These are phyloP conservation scores for Mucor saturninus DNA, from an alignment of 371 early-diverging fungal genomes.

Conservation along the genomic window DNA sequence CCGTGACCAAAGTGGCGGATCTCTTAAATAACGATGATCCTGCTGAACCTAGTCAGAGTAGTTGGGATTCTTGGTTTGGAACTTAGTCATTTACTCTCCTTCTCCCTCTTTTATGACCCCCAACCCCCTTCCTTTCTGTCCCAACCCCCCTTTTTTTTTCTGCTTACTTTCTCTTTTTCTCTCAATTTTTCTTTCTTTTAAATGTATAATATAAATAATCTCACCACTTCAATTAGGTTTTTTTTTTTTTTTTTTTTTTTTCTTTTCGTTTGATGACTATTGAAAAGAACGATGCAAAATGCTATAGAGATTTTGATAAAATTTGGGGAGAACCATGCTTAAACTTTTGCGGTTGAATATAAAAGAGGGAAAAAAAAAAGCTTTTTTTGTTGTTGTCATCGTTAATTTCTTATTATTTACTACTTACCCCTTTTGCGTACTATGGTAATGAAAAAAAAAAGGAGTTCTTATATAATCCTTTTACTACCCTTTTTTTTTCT, in stretches of 20 bases:
- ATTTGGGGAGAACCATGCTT: not conserved
- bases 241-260: constrained; percentile 3
- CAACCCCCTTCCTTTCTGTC: not conserved
- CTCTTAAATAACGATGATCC: constrained; percentile 56
- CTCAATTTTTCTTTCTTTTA: constrained; percentile 1
- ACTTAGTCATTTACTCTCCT: constrained; percentile 4
- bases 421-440: constrained; percentile 6
- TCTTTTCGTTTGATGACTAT: not conserved
- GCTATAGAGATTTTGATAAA: not conserved
- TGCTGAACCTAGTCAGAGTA: constrained; percentile 44
- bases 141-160: not conserved
- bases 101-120: not conserved
- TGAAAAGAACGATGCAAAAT: not conserved
- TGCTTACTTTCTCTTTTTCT: not conserved
- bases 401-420: constrained; percentile 1
- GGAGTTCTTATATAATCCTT: not conserved
- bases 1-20: constrained; percentile 55
- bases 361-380: not conserved
- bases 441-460: constrained; percentile 9
- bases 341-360: not conserved
- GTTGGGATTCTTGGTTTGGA: constrained; percentile 60
- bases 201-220: not conserved
- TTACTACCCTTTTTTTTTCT: not conserved
- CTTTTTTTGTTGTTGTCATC: not conserved
- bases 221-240: not conserved